These are phyloP conservation scores for Pisolithus albus DNA, from an alignment of 768 basidiomycete genomes.

Conservation along the genomic window DNA sequence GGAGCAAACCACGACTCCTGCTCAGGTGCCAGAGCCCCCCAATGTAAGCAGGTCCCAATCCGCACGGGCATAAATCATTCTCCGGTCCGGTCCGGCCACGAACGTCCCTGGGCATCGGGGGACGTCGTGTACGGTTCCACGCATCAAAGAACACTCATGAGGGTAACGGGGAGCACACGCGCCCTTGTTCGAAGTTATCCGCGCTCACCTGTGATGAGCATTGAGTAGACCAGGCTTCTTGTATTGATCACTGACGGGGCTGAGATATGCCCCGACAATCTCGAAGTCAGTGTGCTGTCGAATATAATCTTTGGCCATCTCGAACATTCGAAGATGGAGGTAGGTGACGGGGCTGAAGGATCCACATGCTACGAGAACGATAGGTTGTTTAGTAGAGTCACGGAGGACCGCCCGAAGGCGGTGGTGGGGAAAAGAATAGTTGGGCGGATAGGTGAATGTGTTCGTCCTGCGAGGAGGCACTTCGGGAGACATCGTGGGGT, in stretches of 20 bases:
- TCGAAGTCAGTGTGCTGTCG: slow-evolving; percentile 89
- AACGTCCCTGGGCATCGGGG: too few relatives aligned
- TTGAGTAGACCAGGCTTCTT: slow-evolving; percentile 92
- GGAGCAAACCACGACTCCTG: too few relatives aligned
- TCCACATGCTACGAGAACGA: slow-evolving; percentile 94
- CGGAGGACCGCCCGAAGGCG: slow-evolving; percentile 53
- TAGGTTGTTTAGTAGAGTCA: slow-evolving; percentile 66
- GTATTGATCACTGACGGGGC: slow-evolving; percentile 94
- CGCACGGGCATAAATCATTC: too few relatives aligned
- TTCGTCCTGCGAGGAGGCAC: slow-evolving; percentile 14
- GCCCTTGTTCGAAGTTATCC: neutral
- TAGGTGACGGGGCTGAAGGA: slow-evolving; percentile 99
- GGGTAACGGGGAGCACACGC: neutral
- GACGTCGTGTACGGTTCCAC: too few relatives aligned
- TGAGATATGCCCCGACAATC: slow-evolving; percentile 92
- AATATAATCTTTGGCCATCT: slow-evolving; percentile 97
- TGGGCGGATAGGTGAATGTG: slow-evolving; percentile 54
- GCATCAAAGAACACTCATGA: neutral
- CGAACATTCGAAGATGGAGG: slow-evolving; percentile 97
- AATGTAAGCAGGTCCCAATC: too few relatives aligned
- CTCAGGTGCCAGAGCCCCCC: too few relatives aligned
- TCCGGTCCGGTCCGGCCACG: too few relatives aligned
- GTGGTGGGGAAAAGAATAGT: slow-evolving; percentile 63
- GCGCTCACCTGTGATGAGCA: slow-evolving; percentile 79
- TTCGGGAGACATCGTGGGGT: slow-evolving; percentile 19